Evolutionary conservation across 108 stramenopile species (phyloP).

Genomic region (Nitzschia sp.): DNA sequence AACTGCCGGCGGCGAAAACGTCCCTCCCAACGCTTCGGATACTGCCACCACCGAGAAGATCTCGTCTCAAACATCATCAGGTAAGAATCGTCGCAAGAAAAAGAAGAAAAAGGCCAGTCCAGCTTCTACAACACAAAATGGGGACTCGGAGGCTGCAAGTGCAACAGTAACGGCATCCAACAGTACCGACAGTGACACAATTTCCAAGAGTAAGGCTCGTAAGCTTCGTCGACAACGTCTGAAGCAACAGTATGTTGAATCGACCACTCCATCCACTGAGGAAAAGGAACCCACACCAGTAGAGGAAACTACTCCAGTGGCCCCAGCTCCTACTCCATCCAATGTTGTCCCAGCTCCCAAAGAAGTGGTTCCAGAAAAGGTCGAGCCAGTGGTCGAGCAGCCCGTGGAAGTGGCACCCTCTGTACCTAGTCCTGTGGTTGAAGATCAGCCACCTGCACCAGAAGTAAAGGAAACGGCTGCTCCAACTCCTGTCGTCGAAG

Average conservation of each 20-base stretch:
- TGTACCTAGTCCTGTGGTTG: not conserved
- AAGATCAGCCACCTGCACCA: conserved; percentile 1
- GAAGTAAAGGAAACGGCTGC: not conserved
- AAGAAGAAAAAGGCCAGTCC: not conserved
- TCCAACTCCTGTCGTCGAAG: not conserved
- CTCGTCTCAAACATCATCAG: not conserved
- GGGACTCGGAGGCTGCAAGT: not conserved
- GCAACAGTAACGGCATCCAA: not conserved
- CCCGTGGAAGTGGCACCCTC: not conserved
- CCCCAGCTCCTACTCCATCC: no score
- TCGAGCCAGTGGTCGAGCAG: not conserved
- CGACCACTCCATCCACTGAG: not conserved
- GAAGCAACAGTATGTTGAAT: conserved; percentile 1
- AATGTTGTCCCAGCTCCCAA: not conserved
- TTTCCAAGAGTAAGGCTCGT: conserved; percentile 12
- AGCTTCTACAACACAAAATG: no score
- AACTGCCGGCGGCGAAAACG: conserved; percentile 4
- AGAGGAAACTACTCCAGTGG: not conserved
- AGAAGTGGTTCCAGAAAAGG: not conserved
- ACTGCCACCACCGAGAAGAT: not conserved
- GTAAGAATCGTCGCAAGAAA: not conserved
- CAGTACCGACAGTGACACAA: not conserved
- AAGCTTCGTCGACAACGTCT: conserved; percentile 10
- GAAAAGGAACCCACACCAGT: not conserved
- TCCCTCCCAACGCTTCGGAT: not conserved